Percentiles rank a stretch among this genome's conserved stretches.
Evolutionary conservation across 2,329 filamentous ascomycete species (phyloP).

Genomic region (Zasmidium cellare): DNA sequence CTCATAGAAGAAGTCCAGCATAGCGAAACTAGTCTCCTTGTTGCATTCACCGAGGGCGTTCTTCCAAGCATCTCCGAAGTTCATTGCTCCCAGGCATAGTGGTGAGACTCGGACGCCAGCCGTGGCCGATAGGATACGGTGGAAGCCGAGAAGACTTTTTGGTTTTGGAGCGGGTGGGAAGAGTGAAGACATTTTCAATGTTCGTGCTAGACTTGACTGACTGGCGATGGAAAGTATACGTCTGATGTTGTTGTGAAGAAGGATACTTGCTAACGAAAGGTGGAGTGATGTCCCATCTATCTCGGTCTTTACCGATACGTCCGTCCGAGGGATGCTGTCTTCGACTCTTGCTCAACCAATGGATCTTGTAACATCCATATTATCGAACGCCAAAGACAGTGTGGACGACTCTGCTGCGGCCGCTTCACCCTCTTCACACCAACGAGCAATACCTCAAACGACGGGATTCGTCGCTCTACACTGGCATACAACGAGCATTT

Average conservation of each 20-base stretch:
- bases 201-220: neutral
- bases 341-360: neutral
- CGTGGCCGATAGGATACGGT: slow-evolving; percentile 52
- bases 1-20: slow-evolving; percentile 37
- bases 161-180: slow-evolving; percentile 11
- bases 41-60: slow-evolving; percentile 30
- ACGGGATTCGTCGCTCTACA: no score
- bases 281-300: neutral
- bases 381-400: neutral
- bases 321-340: neutral
- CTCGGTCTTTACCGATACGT: neutral
- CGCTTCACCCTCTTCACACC: no score
- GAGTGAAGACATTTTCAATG: slow-evolving; percentile 3
- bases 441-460: no score
- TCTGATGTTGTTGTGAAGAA: neutral
- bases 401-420: neutral
- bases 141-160: slow-evolving; percentile 29
- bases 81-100: slow-evolving; percentile 56
- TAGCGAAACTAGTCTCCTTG: slow-evolving; percentile 33
- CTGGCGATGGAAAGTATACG: neutral
- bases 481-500: neutral
- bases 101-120: slow-evolving; percentile 55
- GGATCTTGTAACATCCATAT: neutral
- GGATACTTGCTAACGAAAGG: neutral
- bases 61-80: slow-evolving; percentile 52